Conservation (phyloP, 2,329 filamentous ascomycete species). For the Curvularia sp. region DNA sequence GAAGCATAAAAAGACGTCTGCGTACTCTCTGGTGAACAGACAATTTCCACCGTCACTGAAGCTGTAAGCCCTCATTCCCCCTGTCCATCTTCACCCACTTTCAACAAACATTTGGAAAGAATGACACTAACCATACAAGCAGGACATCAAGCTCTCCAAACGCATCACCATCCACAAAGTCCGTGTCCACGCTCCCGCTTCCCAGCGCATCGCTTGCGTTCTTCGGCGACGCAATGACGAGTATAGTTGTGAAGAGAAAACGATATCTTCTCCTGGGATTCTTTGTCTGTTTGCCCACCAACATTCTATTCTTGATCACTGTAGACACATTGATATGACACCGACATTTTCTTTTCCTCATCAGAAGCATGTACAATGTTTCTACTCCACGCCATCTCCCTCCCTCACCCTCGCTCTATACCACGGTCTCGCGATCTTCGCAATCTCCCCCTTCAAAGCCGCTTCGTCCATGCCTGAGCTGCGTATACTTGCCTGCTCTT, state of each 20-base stretch:
- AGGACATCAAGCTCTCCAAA: conserved; percentile 38
- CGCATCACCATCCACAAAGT: conserved; percentile 40
- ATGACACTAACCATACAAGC: neutral
- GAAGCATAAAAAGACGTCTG: conserved; percentile 53
- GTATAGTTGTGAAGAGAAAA: too few species aligned
- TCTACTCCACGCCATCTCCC: conserved; percentile 6
- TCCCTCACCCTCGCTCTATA: neutral
- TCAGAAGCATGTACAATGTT: neutral
- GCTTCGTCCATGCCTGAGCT: neutral
- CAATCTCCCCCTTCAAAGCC: neutral
- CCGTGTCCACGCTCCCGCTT: conserved; percentile 28
- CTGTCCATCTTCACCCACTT: neutral
- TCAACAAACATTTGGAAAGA: neutral
- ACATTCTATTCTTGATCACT: neutral
- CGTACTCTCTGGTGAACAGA: conserved; percentile 60
- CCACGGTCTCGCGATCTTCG: neutral
- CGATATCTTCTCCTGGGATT: too few species aligned
- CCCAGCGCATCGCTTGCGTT: conserved; percentile 29
- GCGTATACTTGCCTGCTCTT: neutral
- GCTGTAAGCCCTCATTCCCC: conserved; percentile 51
- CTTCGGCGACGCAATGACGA: conserved; percentile 27
- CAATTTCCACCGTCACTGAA: conserved; percentile 57
- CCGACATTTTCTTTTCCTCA: neutral
- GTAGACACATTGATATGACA: neutral
- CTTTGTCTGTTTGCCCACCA: too few species aligned